Evolutionary conservation across 768 basidiomycete genomes (phyloP).

Genomic region (Panaeolus cyanescens): DNA sequence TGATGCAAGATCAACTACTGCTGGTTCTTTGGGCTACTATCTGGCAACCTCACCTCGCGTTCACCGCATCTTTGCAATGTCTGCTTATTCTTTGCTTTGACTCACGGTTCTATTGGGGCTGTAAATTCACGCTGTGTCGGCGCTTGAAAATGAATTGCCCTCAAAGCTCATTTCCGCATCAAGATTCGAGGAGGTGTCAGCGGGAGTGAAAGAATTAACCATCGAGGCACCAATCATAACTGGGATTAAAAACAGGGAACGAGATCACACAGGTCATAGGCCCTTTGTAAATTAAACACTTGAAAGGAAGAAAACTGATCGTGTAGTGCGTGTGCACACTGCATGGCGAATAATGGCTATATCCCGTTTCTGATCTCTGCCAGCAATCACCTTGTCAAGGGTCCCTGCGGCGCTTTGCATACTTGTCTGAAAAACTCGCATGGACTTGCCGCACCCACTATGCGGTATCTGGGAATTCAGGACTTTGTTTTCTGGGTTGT

Average conservation of each 20-base stretch:
- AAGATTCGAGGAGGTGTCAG: not conserved
- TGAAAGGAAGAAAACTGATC: constrained; percentile 1
- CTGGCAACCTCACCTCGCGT: not conserved
- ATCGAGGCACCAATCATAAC: constrained; percentile 1
- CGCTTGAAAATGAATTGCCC: not conserved
- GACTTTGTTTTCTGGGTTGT: not conserved
- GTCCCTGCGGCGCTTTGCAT: not conserved
- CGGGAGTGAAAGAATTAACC: not conserved
- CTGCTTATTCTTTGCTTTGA: not conserved
- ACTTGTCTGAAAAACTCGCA: not conserved
- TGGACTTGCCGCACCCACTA: not conserved
- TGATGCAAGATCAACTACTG: not conserved
- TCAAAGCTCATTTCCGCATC: not conserved
- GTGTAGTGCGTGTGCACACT: not conserved
- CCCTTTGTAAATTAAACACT: not conserved
- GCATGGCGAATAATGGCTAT: not conserved
- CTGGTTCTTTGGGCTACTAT: not conserved
- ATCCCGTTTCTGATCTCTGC: not conserved
- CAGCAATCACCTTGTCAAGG: not conserved
- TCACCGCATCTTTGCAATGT: not conserved
- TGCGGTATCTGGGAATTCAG: not conserved
- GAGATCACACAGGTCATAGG: not conserved
- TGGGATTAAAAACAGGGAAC: not conserved
- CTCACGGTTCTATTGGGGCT: not conserved
- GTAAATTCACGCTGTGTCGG: not conserved